Percentiles rank a stretch among this genome's conserved stretches.
phyloP scores from a whole-genome alignment of 2,329 filamentous ascomycete genomes.

The Neonectria hederae region DNA sequence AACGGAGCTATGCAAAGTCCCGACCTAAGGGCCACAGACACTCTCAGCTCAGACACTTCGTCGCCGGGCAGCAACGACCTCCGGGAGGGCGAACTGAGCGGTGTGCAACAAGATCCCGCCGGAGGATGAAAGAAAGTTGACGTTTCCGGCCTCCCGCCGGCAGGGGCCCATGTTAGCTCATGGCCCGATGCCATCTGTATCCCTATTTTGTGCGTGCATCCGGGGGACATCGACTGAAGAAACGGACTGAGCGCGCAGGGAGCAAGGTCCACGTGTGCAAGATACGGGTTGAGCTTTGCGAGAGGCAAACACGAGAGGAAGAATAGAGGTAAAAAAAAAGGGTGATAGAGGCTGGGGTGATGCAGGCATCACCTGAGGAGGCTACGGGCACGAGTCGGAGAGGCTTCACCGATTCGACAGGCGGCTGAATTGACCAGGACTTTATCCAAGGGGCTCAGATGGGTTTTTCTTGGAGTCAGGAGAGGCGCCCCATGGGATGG shows the following conservation, averaged over 20 bases:
- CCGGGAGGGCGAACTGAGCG: constrained; percentile 3
- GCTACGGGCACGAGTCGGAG: constrained; percentile 21
- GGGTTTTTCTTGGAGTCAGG: constrained; percentile 8
- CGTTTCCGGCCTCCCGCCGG: neutral
- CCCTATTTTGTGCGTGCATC: constrained; percentile 1
- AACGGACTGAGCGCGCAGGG: constrained; percentile 8
- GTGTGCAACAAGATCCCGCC: constrained; percentile 4
- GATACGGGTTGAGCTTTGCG: constrained; percentile 1
- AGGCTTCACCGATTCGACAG: constrained; percentile 32
- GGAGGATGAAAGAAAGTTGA: constrained; percentile 1
- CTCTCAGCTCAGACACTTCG: neutral
- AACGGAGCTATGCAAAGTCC: neutral
- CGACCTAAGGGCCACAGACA: neutral
- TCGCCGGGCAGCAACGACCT: constrained; percentile 1
- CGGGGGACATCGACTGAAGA: constrained; percentile 1
- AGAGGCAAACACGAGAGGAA: constrained; percentile 11
- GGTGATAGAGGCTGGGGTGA: constrained; percentile 8
- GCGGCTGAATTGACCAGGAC: constrained; percentile 7
- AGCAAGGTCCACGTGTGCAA: constrained; percentile 21
- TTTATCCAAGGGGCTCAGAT: neutral
- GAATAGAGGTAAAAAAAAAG: constrained; percentile 11
- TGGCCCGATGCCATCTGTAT: constrained; percentile 8
- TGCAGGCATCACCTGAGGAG: constrained; percentile 31
- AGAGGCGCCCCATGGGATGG: constrained; percentile 15
- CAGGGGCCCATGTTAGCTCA: constrained; percentile 2